Evolutionary conservation across 495 filamentous ascomycete species (phyloP).

Genomic region (Penicillium chermesinum): DNA sequence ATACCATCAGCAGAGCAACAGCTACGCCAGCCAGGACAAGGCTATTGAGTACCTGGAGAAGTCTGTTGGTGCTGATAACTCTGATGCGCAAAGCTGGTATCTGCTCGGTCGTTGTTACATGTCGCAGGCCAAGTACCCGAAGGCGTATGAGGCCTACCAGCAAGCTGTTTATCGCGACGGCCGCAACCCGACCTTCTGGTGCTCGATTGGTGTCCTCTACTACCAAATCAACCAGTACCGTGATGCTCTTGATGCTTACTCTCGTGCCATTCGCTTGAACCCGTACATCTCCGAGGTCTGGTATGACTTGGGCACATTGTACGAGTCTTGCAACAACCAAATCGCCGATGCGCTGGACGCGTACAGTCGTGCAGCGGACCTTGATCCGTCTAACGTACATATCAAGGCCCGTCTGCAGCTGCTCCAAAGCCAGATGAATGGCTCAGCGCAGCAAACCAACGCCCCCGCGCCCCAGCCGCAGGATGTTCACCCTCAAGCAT

Average conservation of each 20-base stretch:
- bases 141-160: conserved; percentile 98
- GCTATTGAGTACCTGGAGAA: conserved; percentile 98
- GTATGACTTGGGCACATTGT: conserved; percentile 98
- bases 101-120: conserved; percentile 97
- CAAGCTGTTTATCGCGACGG: conserved; percentile 98
- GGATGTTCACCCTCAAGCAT: conserved; percentile 82
- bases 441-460: conserved; percentile 62
- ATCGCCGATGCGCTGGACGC: conserved; percentile 94
- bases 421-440: conserved; percentile 69
- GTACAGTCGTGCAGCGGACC: conserved; percentile 88
- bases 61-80: conserved; percentile 89
- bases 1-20: conserved; percentile 89
- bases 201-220: conserved; percentile 97
- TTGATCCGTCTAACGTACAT: conserved; percentile 88
- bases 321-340: conserved; percentile 99
- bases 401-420: conserved; percentile 94
- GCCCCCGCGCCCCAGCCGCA: conserved; percentile 71
- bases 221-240: conserved; percentile 99
- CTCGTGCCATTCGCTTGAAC: conserved; percentile 93
- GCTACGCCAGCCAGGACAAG: conserved; percentile 84
- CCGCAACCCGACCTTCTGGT: conserved; percentile 99
- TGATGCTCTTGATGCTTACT: conserved; percentile 97
- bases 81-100: conserved; percentile 98
- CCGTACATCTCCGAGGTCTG: conserved; percentile 99
- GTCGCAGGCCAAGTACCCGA: conserved; percentile 98